phyloP scores from a whole-genome alignment of 2,329 filamentous ascomycete species.

The Talaromyces rugulosus region DNA sequence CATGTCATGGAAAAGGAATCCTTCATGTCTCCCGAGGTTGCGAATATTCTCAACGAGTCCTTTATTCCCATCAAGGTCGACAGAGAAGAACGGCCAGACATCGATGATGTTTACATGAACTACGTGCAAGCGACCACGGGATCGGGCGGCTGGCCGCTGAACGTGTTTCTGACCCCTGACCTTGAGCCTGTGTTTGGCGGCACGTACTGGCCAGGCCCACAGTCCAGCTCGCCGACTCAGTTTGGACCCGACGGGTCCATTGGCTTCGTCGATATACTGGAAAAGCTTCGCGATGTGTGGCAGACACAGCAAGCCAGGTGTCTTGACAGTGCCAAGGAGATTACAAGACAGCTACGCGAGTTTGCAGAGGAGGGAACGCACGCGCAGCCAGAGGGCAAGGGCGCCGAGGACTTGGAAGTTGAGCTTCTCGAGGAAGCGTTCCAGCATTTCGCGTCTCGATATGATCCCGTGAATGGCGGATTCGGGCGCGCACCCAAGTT shows the following conservation, averaged over 20 bases:
- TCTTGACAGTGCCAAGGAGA: slow-evolving; percentile 76
- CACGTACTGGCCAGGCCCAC: slow-evolving; percentile 89
- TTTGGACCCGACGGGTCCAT: slow-evolving; percentile 52
- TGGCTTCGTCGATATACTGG: slow-evolving; percentile 77
- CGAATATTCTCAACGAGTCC: slow-evolving; percentile 73
- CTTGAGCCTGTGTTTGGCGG: slow-evolving; percentile 93
- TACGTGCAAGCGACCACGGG: slow-evolving; percentile 92
- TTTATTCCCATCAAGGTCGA: slow-evolving; percentile 94
- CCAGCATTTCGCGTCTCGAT: slow-evolving; percentile 73
- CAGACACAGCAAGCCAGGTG: slow-evolving; percentile 77
- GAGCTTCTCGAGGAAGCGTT: slow-evolving; percentile 90
- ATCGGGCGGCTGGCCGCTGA: slow-evolving; percentile 88
- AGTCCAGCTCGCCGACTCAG: slow-evolving; percentile 47
- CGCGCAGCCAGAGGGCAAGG: slow-evolving; percentile 36
- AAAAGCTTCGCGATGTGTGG: slow-evolving; percentile 74
- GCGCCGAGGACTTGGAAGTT: slow-evolving; percentile 72
- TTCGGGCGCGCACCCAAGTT: slow-evolving; percentile 84
- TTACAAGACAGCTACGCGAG: slow-evolving; percentile 72
- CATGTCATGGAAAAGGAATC: slow-evolving; percentile 92
- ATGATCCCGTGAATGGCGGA: slow-evolving; percentile 72
- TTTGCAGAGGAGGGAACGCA: slow-evolving; percentile 84
- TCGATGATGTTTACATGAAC: slow-evolving; percentile 97
- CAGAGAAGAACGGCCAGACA: slow-evolving; percentile 86
- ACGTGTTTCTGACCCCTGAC: slow-evolving; percentile 92
- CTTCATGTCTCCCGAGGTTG: slow-evolving; percentile 78